A percentile compares a stretch with the other conserved stretches of the same genome.
These are phyloP conservation scores for Colletotrichum godetiae DNA, from an alignment of 2,329 filamentous ascomycete genomes.

Conservation along the genomic window DNA sequence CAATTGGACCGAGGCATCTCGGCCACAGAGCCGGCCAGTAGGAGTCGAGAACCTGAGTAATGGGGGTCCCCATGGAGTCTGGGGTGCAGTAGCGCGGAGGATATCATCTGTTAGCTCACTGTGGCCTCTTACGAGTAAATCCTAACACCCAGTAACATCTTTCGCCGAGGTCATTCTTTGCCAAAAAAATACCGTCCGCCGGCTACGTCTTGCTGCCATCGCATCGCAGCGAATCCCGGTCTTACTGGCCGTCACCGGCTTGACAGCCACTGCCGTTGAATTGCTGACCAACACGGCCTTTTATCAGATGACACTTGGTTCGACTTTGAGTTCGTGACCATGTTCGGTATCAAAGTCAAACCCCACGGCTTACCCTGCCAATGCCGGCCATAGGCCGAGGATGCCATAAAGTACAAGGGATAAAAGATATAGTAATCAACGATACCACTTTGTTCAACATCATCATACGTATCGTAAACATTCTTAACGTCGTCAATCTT, in stretches of 20 bases:
- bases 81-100: constrained; percentile 30
- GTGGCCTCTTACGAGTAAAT: fast-evolving
- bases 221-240: neutral
- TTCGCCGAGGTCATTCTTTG: neutral
- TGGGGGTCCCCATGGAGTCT: constrained; percentile 8
- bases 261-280: neutral
- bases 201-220: neutral
- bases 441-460: neutral
- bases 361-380: neutral
- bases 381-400: constrained; percentile 9
- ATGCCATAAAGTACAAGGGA: neutral
- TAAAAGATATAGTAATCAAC: neutral
- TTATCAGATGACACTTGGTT: constrained; percentile 12
- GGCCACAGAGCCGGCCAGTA: constrained; percentile 22
- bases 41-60: neutral
- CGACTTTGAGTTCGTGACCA: neutral
- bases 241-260: neutral
- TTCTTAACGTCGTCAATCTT: neutral
- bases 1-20: constrained; percentile 35
- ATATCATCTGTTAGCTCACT: neutral
- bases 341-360: constrained; percentile 1
- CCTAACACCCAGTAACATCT: constrained; percentile 10
- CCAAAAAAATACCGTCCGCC: neutral
- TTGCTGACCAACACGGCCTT: neutral
- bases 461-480: neutral